Percentiles rank a stretch among this genome's conserved stretches.
phyloP scores from a whole-genome alignment of 352 stramenopile species.

The Paralagenidium karlingii region DNA sequence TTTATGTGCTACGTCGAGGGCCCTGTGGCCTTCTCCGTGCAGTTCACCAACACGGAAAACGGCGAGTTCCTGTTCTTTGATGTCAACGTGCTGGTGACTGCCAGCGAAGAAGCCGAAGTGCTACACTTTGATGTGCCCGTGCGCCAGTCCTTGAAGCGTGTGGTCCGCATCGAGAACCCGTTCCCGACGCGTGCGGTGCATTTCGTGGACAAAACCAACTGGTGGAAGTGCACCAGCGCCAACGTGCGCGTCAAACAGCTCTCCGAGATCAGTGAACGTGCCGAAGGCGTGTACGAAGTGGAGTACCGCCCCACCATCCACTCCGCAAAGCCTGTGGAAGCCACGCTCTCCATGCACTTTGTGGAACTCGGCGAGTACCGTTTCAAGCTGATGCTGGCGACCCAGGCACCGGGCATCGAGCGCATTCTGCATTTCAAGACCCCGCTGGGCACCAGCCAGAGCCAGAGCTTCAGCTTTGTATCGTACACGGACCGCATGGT shows the following conservation, averaged over 20 bases:
- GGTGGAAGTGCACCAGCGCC: conserved; percentile 76
- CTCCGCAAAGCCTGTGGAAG: conserved; percentile 21
- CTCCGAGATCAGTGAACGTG: conserved; percentile 41
- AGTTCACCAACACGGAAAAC: conserved; percentile 67
- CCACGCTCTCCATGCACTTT: conserved; percentile 58
- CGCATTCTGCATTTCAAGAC: conserved; percentile 73
- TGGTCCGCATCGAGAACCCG: conserved; percentile 87
- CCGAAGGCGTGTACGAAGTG: conserved; percentile 81
- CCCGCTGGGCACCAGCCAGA: conserved; percentile 59
- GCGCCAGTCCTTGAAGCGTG: conserved; percentile 62
- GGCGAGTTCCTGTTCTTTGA: conserved; percentile 81
- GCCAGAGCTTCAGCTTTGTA: conserved; percentile 70
- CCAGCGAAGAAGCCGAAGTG: conserved; percentile 56
- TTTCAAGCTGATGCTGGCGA: conserved; percentile 70
- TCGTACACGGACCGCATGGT: conserved; percentile 20
- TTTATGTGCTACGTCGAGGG: conserved; percentile 85
- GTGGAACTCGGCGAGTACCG: conserved; percentile 81
- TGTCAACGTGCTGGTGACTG: conserved; percentile 33
- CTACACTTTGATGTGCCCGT: conserved; percentile 76
- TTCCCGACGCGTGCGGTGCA: conserved; percentile 39
- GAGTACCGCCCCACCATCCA: conserved; percentile 81
- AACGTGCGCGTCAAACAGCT: conserved; percentile 59
- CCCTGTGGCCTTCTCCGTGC: conserved; percentile 28
- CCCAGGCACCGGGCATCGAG: conserved; percentile 54
- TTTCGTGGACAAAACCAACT: conserved; percentile 44